Evolutionary conservation across 768 basidiomycete species (phyloP).

Genomic region (Galerina sulciceps): DNA sequence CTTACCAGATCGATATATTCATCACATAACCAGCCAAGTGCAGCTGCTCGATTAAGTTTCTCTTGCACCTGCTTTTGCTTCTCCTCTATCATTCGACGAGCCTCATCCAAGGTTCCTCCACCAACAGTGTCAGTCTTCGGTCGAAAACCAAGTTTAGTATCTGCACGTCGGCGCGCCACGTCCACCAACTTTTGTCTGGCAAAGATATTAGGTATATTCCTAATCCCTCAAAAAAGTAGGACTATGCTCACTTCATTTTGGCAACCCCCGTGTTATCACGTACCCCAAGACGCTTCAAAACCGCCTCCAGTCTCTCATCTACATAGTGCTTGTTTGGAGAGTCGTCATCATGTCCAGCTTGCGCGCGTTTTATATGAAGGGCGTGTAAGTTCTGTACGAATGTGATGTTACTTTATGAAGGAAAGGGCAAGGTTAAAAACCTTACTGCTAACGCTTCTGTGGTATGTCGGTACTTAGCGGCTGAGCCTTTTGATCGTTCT

Average conservation of each 20-base stretch:
- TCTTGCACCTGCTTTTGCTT: slow-evolving; percentile 21
- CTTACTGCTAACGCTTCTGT: slow-evolving; percentile 28
- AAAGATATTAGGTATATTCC: neutral
- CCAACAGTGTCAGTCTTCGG: neutral
- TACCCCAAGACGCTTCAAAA: slow-evolving; percentile 6
- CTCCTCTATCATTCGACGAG: slow-evolving; percentile 10
- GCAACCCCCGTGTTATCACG: neutral
- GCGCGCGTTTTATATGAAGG: slow-evolving; percentile 5
- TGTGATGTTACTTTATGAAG: neutral
- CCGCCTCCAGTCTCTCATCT: neutral
- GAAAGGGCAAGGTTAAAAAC: neutral
- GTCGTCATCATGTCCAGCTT: neutral
- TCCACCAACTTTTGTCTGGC: slow-evolving; percentile 11
- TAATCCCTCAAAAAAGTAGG: neutral
- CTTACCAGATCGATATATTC: slow-evolving; percentile 28
- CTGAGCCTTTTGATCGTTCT: neutral
- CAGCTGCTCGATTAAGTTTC: slow-evolving; percentile 24
- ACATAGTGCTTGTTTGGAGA: neutral
- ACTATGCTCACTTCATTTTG: slow-evolving; percentile 13
- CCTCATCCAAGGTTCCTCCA: slow-evolving; percentile 5
- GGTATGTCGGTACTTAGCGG: slow-evolving; percentile 16
- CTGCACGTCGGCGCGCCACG: slow-evolving; percentile 15
- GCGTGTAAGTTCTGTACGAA: slow-evolving; percentile 15
- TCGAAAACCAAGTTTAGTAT: neutral
- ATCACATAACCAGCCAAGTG: slow-evolving; percentile 30